Conservation (phyloP, 768 basidiomycete genomes). For the Suillus alpinus region DNA sequence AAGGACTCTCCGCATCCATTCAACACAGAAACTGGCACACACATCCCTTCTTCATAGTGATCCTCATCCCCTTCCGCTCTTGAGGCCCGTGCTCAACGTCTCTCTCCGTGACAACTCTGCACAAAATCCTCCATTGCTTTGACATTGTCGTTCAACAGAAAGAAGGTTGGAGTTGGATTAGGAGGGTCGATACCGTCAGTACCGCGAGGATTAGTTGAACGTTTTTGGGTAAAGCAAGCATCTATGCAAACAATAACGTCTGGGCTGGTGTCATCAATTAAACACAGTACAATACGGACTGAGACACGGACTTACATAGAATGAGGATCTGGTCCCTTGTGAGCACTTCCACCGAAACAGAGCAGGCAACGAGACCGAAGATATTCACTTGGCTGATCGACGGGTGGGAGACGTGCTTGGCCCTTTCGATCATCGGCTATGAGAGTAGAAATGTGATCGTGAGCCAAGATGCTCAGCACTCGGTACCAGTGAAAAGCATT, state of each 20-base stretch:
- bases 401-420: neutral
- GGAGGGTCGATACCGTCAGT: constrained; percentile 8
- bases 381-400: constrained; percentile 11
- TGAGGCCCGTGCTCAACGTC: too few relatives aligned
- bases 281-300: too few relatives aligned
- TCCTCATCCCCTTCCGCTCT: constrained; percentile 5
- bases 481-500: constrained; percentile 26
- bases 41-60: constrained; percentile 18
- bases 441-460: constrained; percentile 23
- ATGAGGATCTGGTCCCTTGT: too few relatives aligned
- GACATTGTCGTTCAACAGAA: constrained; percentile 20
- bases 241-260: constrained; percentile 26
- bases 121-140: constrained; percentile 15
- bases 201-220: constrained; percentile 16
- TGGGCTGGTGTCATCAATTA: too few relatives aligned
- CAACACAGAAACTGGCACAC: constrained; percentile 27
- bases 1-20: constrained; percentile 34
- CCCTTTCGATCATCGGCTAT: constrained; percentile 1
- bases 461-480: constrained; percentile 6
- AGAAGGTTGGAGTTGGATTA: constrained; percentile 17
- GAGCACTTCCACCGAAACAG: constrained; percentile 12
- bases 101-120: neutral
- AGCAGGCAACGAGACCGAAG: constrained; percentile 3
- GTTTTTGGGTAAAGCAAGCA: constrained; percentile 34
- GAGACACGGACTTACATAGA: too few relatives aligned